Evolutionary conservation across 441 rosid species (phyloP).

Genomic region (Pelargonium fulgidum): DNA sequence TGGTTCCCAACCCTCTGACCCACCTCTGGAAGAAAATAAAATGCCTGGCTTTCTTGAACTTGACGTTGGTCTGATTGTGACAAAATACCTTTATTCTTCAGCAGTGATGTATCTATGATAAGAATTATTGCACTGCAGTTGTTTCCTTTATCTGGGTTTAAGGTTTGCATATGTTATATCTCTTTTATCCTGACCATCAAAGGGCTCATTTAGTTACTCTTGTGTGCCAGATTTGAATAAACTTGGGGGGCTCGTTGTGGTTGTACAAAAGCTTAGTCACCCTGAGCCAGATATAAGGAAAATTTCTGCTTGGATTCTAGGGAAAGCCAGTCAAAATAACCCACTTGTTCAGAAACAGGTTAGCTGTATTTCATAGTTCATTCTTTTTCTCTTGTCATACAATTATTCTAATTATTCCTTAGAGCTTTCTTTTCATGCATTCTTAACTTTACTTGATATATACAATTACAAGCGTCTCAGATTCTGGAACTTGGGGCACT

Average conservation of each 20-base stretch:
- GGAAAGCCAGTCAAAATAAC: slow-evolving; percentile 86
- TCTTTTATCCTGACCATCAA: not conserved
- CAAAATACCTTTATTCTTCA: not conserved
- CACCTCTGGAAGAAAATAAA: not conserved
- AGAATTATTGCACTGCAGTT: not conserved
- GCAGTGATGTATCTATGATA: not conserved
- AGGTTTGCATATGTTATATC: not conserved
- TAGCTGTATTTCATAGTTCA: not conserved
- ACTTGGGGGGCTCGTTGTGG: slow-evolving; percentile 58
- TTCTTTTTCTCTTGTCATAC: not conserved
- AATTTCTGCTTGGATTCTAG: slow-evolving; percentile 87
- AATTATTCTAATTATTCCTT: not conserved
- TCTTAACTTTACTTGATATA: slow-evolving; percentile 3
- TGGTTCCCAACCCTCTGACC: not conserved
- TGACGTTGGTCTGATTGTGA: not conserved
- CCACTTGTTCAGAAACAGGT: slow-evolving; percentile 78
- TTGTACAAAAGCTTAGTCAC: slow-evolving; percentile 55
- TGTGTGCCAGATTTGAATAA: slow-evolving; percentile 62
- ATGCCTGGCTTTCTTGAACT: not conserved
- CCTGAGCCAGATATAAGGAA: slow-evolving; percentile 58
- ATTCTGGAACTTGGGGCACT: slow-evolving; percentile 69
- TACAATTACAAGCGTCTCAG: slow-evolving; percentile 28
- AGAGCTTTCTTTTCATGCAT: not conserved
- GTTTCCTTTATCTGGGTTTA: not conserved
- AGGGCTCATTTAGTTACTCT: not conserved